Evolutionary conservation across 352 stramenopile genomes (phyloP), one percentile per base, ranked within the genome.

Genomic region (Phytophthora cryptogea): DNA sequence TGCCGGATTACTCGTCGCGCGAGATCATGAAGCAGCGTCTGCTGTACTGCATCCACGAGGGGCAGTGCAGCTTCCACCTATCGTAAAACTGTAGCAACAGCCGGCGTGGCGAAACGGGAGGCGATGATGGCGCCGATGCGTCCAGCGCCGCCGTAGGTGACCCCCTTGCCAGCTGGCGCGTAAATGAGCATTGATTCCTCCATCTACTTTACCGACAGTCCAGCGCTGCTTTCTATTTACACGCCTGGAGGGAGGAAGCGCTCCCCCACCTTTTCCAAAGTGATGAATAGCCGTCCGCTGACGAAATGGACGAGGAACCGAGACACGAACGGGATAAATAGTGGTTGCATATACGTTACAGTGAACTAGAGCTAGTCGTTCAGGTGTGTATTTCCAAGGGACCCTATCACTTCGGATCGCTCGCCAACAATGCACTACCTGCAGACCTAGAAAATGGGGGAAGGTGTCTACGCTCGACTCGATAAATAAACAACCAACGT

Each of bases 1-100:
- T 97, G 23, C 89, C 89, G n/a, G 86, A 91, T 40, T 97, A 97
- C 65, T 95, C 81, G 27, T 88, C 80, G 32, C 79, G 83, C 17
- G 74, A 86, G 8, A 57, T 86, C 20, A 86, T 97, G 74, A 74
- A 79, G 54, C 50, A 65, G 33, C 82, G 84, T 8, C 63, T 97
- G 37, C 55, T 87, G 26, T 93, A 94, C 48, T 93, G 86, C 58
- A 95, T 97, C 47, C 70, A 74, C 47, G 86, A 96, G 63, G 88
- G 88, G 9, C 88, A 96, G 56, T 76, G 77, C 65, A 90, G 78
- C 63, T 94, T 94, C 68, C 84, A 92, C 47, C 63, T 91, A n/a
- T 94, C 84, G 28, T 90, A 76, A 54, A n/a, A 13, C 20, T 23
- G 32, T 37, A 37, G 26, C 14, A 43, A 36, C 42, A 32, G 40